Evolutionary conservation across 176 grass and related monocot genomes (phyloP).

Genomic region (bread wheat (Triticum aestivum)): IWGSC_CS_RefSeq_v2.1 NC_057814.1:37811321-37811820

Average conservation of each 20-base stretch:
- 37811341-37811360: too few species aligned
- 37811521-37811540: not conserved
- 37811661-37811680: not conserved
- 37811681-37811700: not conserved
- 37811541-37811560: constrained; percentile 17
- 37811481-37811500: not conserved
- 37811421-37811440: constrained; percentile 38
- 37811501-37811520: not conserved
- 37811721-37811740: not conserved
- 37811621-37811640: constrained; percentile 65
- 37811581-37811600: constrained; percentile 26
- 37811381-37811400: constrained; percentile 65
- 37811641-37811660: not conserved
- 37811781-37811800: too few species aligned
- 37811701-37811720: not conserved
- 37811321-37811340: too few species aligned
- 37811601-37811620: constrained; percentile 54
- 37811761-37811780: too few species aligned
- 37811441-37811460: not conserved
- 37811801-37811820: too few species aligned
- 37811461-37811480: not conserved
- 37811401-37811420: constrained; percentile 69
- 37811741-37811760: not conserved
- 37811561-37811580: not conserved
- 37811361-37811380: too few species aligned